Evolutionary conservation across 148 eudicot species (phyloP), one percentile per base, ranked within the genome.

Genomic region (Silene latifolia): DNA sequence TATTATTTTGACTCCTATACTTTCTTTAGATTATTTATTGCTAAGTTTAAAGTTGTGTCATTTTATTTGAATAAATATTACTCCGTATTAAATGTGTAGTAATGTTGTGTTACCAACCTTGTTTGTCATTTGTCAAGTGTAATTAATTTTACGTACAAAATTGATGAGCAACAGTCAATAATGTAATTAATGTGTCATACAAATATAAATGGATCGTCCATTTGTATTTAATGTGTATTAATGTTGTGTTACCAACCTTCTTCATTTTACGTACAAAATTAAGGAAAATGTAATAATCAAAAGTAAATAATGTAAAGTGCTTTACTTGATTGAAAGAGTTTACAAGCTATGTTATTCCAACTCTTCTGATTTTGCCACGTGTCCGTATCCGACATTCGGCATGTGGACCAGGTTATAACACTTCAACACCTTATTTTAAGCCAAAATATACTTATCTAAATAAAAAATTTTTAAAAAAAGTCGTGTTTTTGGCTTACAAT

Each of bases 71-170:
- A 62, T 27, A 0, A 4, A 62, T 23, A 62, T 62, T 62, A 24
- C 12, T 62, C 25, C 27, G 27, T 23, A n/a, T 7, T 39, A 12
- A 51, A 51, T 56, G 24, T 15, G 5, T 29, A 71, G 75, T 32
- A 72, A 60, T 29, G 67, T 59, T 35, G 27, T 42, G 54, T 17
- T 60, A 42, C 48, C 51, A 14, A 66, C 48, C 69, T 29, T 65
- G 11, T 56, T 61, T 42, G 56, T 61, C n/a, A 51, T 27, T 27
- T 27, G 29, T 27, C 3, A 27, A 48, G 15, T 2, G 56, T 51
- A 1, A 48, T 48, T 2, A 7, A 46, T 42, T 63, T 25, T 65
- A 65, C 19, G 44, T 27, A 32, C 35, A 7, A 35, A 64, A 14
- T 64, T 3, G 4, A 64, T 64, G 46, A 29, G 19, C 19, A 64